Evolutionary conservation across 345 rosid genomes (phyloP), one percentile per base, ranked within the genome.

Genomic region (Microcos paniculata): DNA sequence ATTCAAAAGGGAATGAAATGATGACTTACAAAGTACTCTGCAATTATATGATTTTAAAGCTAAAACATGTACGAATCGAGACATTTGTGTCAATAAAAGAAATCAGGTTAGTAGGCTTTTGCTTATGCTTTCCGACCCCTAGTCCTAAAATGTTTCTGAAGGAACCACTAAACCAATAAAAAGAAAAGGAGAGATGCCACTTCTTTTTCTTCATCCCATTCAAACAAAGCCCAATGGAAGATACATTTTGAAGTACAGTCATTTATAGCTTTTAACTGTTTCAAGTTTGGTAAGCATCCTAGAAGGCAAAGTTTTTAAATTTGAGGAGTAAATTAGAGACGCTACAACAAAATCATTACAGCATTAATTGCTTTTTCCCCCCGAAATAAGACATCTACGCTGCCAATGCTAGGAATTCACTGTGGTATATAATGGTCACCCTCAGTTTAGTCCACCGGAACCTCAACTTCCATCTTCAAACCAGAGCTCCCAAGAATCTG

Each of bases 401-500:
- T 10, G 46, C 28, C 68, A 35, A 35, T 69, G 43, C 43, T 19
- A 69, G 57, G 23, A 71, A 71, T 40, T 72, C 65, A 40, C 10
- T 11, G 1, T 16, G 4, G 26, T 23, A 40, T 3, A 57, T 18
- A 26, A 42, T 6, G 56, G 16, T 49, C 30, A 71, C 62, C 43
- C 69, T 8, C 42, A 13, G 13, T 58, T 85, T 83, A 90, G 73
- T 93, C 98, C 74, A 88, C 96, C 1, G 89, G 94, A 77, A 91
- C 92, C 84, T 93, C 98, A 28, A 88, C 94, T 75, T 93, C 91
- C 94, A 90, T 87, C 83, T 85, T 86, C 74, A 89, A 77, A 76
- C 62, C 87, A 40, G 87, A 67, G 82, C 82, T 82, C 43, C 92
- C 90, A 46, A 93, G 88, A 85, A 90, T 83, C 98, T 88, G 93